Evolutionary conservation across 257 asterid species (phyloP).

Genomic region (Ilex asprella): DNA sequence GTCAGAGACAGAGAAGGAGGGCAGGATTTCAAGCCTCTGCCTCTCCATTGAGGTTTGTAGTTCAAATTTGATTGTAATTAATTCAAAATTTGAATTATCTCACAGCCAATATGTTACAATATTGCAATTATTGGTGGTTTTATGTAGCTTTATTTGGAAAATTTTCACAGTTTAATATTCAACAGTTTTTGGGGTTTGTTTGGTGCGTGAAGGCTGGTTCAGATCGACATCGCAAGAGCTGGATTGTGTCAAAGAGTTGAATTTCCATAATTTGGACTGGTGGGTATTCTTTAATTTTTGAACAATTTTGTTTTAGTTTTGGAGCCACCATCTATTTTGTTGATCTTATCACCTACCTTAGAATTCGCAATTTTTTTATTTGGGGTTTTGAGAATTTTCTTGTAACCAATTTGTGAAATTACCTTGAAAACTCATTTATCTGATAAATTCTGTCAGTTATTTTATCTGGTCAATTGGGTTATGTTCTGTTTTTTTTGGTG

Average conservation of each 20-base stretch:
- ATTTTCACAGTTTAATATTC: too few species aligned
- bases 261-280: not conserved
- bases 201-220: not conserved
- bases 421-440: not conserved
- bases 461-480: not conserved
- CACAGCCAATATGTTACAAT: too few species aligned
- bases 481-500: not conserved
- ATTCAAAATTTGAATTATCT: not conserved
- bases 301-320: not conserved
- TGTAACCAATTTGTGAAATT: not conserved
- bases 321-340: not conserved
- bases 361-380: not conserved
- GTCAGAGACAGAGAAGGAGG: not conserved
- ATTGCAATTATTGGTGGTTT: too few species aligned
- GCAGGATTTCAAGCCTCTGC: not conserved
- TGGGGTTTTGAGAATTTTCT: not conserved
- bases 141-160: too few species aligned
- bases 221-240: not conserved
- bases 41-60: not conserved
- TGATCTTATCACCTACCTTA: not conserved
- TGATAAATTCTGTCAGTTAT: not conserved
- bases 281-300: not conserved
- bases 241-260: slow-evolving; percentile 1
- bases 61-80: not conserved
- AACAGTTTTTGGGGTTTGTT: not conserved